phyloP scores from a whole-genome alignment of 2,329 filamentous ascomycete species.

The Penicillium sp. region DNA sequence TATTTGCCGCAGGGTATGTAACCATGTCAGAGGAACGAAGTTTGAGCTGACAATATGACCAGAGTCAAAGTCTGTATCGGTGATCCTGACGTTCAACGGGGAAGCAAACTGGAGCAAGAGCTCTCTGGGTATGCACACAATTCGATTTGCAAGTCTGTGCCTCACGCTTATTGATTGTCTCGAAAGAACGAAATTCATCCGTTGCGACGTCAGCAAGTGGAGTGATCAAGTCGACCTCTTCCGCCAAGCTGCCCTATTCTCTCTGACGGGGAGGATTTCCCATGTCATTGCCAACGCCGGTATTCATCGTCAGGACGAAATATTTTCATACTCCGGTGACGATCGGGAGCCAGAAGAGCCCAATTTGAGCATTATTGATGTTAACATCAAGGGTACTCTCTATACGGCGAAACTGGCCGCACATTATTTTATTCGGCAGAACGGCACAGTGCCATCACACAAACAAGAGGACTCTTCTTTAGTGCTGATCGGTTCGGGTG shows the following conservation, averaged over 20 bases:
- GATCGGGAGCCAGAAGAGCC: slow-evolving; percentile 11
- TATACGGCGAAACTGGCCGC: no score
- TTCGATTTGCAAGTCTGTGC: neutral
- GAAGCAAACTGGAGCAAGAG: slow-evolving; percentile 23
- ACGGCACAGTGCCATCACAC: neutral
- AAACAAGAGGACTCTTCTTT: neutral
- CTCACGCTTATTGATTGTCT: neutral
- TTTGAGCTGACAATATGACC: neutral
- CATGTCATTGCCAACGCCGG: slow-evolving; percentile 38
- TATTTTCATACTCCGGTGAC: slow-evolving; percentile 27
- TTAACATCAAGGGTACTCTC: no score
- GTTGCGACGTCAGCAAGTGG: slow-evolving; percentile 33
- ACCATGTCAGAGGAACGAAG: neutral
- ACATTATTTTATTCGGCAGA: neutral
- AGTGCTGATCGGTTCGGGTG: neutral
- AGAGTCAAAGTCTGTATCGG: slow-evolving; percentile 20
- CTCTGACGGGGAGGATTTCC: slow-evolving; percentile 27
- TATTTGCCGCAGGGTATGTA: slow-evolving; percentile 23
- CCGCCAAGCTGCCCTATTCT: slow-evolving; percentile 25
- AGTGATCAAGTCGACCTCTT: slow-evolving; percentile 35
- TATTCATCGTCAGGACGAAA: slow-evolving; percentile 29
- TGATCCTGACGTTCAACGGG: slow-evolving; percentile 21
- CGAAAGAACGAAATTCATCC: slow-evolving; percentile 26
- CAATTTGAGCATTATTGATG: neutral
- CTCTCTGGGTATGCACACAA: slow-evolving; percentile 18